Evolutionary conservation across 352 stramenopile species (phyloP).

Genomic region (Globisporangium rhizosaccharum): DNA sequence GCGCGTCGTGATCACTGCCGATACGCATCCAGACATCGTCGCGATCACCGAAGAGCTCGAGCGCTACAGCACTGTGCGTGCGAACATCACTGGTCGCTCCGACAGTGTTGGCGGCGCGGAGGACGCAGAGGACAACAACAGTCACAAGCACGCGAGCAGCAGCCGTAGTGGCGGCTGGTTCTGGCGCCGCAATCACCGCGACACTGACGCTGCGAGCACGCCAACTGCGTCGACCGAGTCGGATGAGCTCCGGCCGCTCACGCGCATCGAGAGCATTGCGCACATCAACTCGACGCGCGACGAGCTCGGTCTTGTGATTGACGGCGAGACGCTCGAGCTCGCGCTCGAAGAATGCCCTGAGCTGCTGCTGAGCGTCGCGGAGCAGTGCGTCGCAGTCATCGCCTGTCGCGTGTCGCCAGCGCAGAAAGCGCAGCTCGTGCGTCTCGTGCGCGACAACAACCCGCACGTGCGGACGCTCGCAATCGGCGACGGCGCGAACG

Average conservation of each 20-base stretch:
- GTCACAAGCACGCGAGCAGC: background rate
- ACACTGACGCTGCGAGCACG: background rate
- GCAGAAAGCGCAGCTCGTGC: slow-evolving; percentile 93
- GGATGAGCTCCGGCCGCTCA: slow-evolving; percentile 31
- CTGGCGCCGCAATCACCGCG: background rate
- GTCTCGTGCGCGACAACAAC: slow-evolving; percentile 88
- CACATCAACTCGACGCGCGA: slow-evolving; percentile 27
- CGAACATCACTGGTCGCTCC: background rate
- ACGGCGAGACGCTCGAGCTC: slow-evolving; percentile 77
- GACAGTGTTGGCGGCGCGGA: background rate
- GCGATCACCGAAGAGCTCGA: slow-evolving; percentile 64
- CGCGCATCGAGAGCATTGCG: slow-evolving; percentile 65
- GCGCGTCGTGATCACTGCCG: slow-evolving; percentile 72
- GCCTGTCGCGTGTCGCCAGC: slow-evolving; percentile 90
- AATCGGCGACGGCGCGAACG: slow-evolving; percentile 95
- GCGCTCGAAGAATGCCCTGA: slow-evolving; percentile 71
- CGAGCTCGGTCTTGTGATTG: slow-evolving; percentile 70
- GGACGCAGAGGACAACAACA: slow-evolving; percentile 9
- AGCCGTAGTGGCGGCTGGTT: background rate
- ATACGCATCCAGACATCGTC: slow-evolving; percentile 63
- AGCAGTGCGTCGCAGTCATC: slow-evolving; percentile 89
- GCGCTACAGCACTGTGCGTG: slow-evolving; percentile 25
- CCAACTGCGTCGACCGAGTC: slow-evolving; percentile 6
- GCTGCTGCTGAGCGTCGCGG: slow-evolving; percentile 64
- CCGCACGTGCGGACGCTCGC: slow-evolving; percentile 77